phyloP scores from a whole-genome alignment of 2,329 filamentous ascomycete species.

The Zelopaecilomyces penicillatus region DNA sequence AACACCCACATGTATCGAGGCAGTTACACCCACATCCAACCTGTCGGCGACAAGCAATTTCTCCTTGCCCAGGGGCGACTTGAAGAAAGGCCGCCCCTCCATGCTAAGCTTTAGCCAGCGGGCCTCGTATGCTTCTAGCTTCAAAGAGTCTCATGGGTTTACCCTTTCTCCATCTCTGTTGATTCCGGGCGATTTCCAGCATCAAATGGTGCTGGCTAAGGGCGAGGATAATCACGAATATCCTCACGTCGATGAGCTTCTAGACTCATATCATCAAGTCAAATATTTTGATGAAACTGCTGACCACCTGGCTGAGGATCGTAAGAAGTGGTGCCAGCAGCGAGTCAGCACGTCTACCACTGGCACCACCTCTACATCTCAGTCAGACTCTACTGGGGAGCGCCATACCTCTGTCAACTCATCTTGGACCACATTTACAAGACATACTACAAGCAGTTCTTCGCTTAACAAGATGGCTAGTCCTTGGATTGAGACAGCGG shows the following conservation, averaged over 20 bases:
- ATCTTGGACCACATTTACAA: conserved; percentile 44
- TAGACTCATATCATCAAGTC: conserved; percentile 8
- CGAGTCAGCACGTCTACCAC: conserved; percentile 50
- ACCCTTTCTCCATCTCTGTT: conserved; percentile 53
- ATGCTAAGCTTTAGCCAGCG: conserved; percentile 22
- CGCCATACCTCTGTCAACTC: conserved; percentile 48
- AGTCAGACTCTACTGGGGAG: conserved; percentile 39
- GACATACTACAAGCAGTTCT: conserved; percentile 44
- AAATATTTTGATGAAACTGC: conserved; percentile 13
- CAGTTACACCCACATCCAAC: conserved; percentile 32
- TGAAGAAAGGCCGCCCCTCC: conserved; percentile 18
- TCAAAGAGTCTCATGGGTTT: conserved; percentile 52
- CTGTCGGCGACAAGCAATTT: conserved; percentile 39
- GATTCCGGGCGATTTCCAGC: conserved; percentile 51
- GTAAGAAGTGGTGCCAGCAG: conserved; percentile 24
- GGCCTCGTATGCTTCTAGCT: conserved; percentile 43
- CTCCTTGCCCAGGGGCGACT: conserved; percentile 37
- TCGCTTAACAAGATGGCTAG: conserved; percentile 30
- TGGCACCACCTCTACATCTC: conserved; percentile 36
- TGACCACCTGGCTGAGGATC: conserved; percentile 9
- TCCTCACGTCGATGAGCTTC: conserved; percentile 26
- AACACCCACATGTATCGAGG: conserved; percentile 32
- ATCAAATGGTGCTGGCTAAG: conserved; percentile 38
- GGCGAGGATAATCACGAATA: conserved; percentile 16
- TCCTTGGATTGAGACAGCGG: conserved; percentile 22